Evolutionary conservation across 208 protist genomes (phyloP), one percentile per base, ranked within the genome.

Genomic region (Acanthamoeba triangularis): DNA sequence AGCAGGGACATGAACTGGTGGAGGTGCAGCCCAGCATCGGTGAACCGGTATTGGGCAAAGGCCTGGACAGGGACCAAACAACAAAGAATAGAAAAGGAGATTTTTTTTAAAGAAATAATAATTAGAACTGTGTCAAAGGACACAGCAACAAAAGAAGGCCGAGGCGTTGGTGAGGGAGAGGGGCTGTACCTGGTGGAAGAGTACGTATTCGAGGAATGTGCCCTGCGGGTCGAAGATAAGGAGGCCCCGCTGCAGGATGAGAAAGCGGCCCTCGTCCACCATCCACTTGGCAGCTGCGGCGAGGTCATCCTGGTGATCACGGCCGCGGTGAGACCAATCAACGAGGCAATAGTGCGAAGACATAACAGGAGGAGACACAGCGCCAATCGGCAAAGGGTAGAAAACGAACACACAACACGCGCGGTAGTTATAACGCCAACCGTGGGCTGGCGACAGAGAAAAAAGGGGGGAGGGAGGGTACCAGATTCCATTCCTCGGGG

Each of bases 11-110:
- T 35, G 44, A 93, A 93, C 28, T 93, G 59, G 14, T 78, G 37
- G 6, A 93, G 67, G 41, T 93, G 88, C 28, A n/a, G 63, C 35
- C 33, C 65, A 11, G 44, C 18, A 33, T 93, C 88, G 2, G 54
- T 72, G 67, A 93, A 93, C 30, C 88, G 88, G 44, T 93, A 93
- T 37, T 93, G 88, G 5, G 65, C 63, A 28, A 93, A 93, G 13
- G 88, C 74, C 74, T 82, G 41, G 11, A 52, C 16, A 72, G 30
- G 63, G n/a, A 72, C 6, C 3, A 65, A n/a, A 65, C 11, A n/a
- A 1, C 3, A 54, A 54, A 1, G 49, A 54, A 54, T 54, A 20
- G 7, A 54, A 54, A 8, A 20, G 0, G 14, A 54, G 1, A 20
- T 54, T 52, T 52, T 4, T 52, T 52, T 52, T 11, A 54, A 11